Conservation (phyloP, 176 grass and related monocot species). For the Rhynchospora tenuis region DNA sequence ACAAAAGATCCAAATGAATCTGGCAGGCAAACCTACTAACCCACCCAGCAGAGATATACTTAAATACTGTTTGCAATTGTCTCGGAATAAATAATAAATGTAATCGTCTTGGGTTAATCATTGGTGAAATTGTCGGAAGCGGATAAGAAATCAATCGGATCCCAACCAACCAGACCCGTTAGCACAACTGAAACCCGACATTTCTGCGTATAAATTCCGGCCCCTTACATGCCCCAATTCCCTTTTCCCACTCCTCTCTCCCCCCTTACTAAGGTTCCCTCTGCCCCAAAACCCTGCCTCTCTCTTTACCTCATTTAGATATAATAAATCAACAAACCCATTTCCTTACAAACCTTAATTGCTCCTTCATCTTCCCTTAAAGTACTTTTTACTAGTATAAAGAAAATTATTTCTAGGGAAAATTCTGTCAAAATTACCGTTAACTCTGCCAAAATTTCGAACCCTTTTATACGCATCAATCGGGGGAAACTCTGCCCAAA, state of each 20-base stretch:
- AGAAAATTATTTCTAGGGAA: background rate
- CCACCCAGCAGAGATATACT: background rate
- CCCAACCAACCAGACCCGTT: background rate
- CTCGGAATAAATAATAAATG: background rate
- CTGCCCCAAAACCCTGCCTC: background rate
- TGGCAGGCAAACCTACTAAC: conserved; percentile 1
- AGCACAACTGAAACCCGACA: background rate
- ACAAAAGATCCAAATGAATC: background rate
- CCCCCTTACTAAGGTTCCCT: conserved; percentile 41
- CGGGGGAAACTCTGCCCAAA: conserved; percentile 38
- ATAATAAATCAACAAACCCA: background rate
- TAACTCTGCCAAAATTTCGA: background rate
- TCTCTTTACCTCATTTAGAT: background rate
- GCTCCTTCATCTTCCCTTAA: background rate
- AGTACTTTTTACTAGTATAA: background rate
- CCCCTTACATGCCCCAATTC: conserved; percentile 63
- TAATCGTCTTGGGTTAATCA: background rate
- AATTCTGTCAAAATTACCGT: conserved; percentile 16
- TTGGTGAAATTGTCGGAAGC: background rate
- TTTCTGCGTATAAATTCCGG: conserved; percentile 58
- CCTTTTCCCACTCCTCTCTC: conserved; percentile 68
- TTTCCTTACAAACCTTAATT: background rate
- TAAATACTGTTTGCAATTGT: background rate
- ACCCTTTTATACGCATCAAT: background rate
- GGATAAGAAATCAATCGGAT: background rate